Evolutionary conservation across 805 yeast genomes (phyloP), one percentile per base, ranked within the genome.

Genomic region (Millerozyma miso): DNA sequence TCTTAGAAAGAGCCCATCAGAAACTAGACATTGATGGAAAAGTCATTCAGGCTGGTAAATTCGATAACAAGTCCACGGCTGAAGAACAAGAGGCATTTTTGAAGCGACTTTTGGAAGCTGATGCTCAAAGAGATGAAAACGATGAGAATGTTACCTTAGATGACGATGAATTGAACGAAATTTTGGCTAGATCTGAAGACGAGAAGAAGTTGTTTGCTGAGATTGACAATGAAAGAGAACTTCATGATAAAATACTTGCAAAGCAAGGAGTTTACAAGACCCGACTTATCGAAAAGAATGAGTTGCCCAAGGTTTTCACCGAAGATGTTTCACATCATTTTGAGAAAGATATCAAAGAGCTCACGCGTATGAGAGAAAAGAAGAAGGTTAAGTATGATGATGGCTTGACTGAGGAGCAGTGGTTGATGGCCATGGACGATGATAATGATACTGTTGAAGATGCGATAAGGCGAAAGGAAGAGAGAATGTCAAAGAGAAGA

Each of bases 41-140:
- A 60, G 95, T 86, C 53, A 86, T 86, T 62, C 95, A 86, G 59
- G 95, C 95, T 6, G 95, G 95, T 79, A 85, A 85, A 59, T 86
- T 86, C 57, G 91, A 86, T 65, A 85, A 86, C 56, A 86, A 86
- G 60, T 84, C 91, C 3, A 85, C 91, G 8, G 80, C 90, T 1
- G 93, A 85, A 63, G 95, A 86, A 60, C 93, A 86, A 62, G 95
- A 86, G 62, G 90, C 84, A 13, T 80, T 81, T 42, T 73, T 86
- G 60, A 80, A 85, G 62, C 74, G 81, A 45, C 67, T 86, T 41
- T 64, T 86, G 40, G 93, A 86, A 58, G 84, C 82, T 15, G 91
- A 85, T 52, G 76, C 80, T 34, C 65, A 63, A 34, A 78, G 77
- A 39, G 76, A 69, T 31, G 73, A 64, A 31, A 78, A 76, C 42